Evolutionary conservation across 257 asterid genomes (phyloP), one percentile per base, ranked within the genome.

Genomic region (Primulina tabacum): DNA sequence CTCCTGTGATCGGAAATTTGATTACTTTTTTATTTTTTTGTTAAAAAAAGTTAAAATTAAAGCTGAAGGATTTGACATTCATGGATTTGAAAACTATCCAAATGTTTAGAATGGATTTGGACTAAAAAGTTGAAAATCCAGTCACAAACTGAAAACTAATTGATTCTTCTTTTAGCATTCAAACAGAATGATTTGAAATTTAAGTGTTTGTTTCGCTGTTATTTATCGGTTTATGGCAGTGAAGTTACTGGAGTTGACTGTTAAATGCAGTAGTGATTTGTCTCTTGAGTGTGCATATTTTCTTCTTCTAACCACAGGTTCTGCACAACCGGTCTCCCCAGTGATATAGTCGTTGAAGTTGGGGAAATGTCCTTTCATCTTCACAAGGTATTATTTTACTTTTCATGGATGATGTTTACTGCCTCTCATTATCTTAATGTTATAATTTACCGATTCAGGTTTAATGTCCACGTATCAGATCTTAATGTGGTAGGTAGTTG

Each of bases 351-450:
- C 70, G 97, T 93, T 20, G 94, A 89, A 82, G 96, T 93, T 83
- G 99, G 83, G 73, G 96, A 89, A 74, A 90, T 90, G 96, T 83
- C 99, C n/a, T 93, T 93, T 81, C 97, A 90, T 82, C 97, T 93
- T 65, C 99, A 93, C 88, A 93, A 90, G 97, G 99, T 93, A 82
- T 70, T 28, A 17, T 47, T 64, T 34, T 26, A 8, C 2, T 53
- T 75, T 62, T 28, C 4, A 8, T 58, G n/a, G 21, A 43, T 52
- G 24, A 17, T 20, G n/a, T 6, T 63, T 0, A 8, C 40, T 33
- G 53, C n/a, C 43, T 30, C 67, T 59, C 33, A 47, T 56, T 43
- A 17, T 40, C 33, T 20, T 65, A 30, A 18, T 11, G 34, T 43
- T 47, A 56, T 21, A 14, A 17, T 43, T 21, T 32, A 30, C 69